Evolutionary conservation across 441 rosid genomes (phyloP), one percentile per base, ranked within the genome.

Genomic region (Croton setiger): DNA sequence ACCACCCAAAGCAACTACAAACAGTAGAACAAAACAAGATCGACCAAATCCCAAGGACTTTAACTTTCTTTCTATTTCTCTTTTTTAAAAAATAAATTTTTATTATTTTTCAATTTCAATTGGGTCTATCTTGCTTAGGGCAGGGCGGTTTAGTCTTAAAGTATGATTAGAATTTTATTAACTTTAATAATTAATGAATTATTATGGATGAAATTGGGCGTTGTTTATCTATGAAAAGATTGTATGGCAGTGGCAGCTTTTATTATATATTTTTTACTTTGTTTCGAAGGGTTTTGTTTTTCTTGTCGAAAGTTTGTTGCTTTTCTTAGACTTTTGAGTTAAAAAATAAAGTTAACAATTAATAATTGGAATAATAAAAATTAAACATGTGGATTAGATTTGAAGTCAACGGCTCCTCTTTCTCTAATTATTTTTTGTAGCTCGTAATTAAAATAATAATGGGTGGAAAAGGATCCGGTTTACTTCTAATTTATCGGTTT

Each of bases 391-490:
- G 66, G 52, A 21, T 69, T 69, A 15, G 23, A 51, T 60, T 9
- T 8, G 1, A 21, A 69, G 66, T 69, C 72, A 69, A 69, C 72
- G 72, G 52, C 39, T 18, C 11, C 54, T 49, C 18, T 56, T 13
- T n/a, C 51, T 66, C 41, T 54, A 17, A 9, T 7, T 37, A 8
- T 18, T 53, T 51, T 54, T 54, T 51, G 41, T 43, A 44, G 21
- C 36, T 39, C 44, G 35, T 68, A 51, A 21, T 49, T 49, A 64
- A n/a, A 33, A 12, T 33, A 33, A 12, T 33, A 64, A 49, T 58
- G 45, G 21, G n/a, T 48, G 7, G 36, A 21, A 47, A 9, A 21
- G 23, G 7, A 53, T 18, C 1, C 9, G 6, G 18, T 18, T 20
- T 53, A 6, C 11, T 18, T 53, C 1, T 20, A 0, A 45, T 3